Evolutionary conservation across 2,329 filamentous ascomycete genomes (phyloP).

Genomic region (Albophoma yamanashiensis): DNA sequence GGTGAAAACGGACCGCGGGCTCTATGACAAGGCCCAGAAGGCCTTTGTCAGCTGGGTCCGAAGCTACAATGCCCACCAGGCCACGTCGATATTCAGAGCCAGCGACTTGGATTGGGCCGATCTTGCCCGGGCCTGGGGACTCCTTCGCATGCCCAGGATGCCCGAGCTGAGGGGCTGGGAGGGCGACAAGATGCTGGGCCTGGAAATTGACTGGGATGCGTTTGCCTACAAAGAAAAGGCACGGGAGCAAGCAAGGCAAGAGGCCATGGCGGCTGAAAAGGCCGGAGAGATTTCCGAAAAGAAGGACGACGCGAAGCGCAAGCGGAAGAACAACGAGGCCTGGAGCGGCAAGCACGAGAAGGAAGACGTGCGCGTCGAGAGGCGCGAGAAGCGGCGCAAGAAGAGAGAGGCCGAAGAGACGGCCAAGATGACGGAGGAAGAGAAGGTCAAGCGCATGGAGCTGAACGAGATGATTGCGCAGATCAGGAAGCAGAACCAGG

Average conservation of each 20-base stretch:
- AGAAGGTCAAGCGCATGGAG: constrained; percentile 52
- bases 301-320: constrained; percentile 35
- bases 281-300: constrained; percentile 25
- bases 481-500: constrained; percentile 47
- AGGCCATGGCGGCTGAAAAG: constrained; percentile 41
- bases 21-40: constrained; percentile 81
- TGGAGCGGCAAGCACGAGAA: constrained; percentile 64
- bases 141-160: constrained; percentile 85
- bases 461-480: constrained; percentile 53
- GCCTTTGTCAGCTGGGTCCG: constrained; percentile 92
- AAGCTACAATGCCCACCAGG: constrained; percentile 84
- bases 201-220: constrained; percentile 55
- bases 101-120: constrained; percentile 77
- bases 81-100: constrained; percentile 80
- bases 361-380: constrained; percentile 50
- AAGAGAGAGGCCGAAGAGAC: constrained; percentile 52
- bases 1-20: constrained; percentile 38
- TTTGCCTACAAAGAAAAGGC: constrained; percentile 64
- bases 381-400: constrained; percentile 53
- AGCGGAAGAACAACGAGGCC: constrained; percentile 53
- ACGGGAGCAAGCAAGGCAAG: constrained; percentile 54
- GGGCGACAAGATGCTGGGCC: constrained; percentile 52
- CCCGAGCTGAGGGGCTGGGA: constrained; percentile 71
- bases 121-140: constrained; percentile 71
- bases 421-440: constrained; percentile 58